Evolutionary conservation across 352 stramenopile species (phyloP).

Genomic region (Saprolegnia parasitica): DNA sequence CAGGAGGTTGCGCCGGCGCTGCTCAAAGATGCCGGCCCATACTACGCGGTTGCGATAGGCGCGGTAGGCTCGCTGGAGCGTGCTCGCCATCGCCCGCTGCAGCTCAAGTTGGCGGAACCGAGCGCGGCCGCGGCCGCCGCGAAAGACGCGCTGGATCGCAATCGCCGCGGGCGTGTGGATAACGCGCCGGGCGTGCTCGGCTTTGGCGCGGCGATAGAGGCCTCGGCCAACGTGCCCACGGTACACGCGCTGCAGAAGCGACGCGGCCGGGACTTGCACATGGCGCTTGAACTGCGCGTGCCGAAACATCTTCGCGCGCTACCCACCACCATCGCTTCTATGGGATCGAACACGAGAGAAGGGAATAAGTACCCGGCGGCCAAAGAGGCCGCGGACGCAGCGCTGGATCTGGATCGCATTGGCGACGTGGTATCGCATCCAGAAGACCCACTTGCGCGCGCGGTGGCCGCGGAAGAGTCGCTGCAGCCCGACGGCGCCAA

Average conservation of each 20-base stretch:
- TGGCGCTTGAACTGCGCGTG: slow-evolving; percentile 39
- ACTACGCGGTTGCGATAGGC: slow-evolving; percentile 41
- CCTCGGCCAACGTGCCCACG: slow-evolving; percentile 41
- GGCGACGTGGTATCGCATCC: slow-evolving; percentile 41
- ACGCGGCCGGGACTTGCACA: slow-evolving; percentile 44
- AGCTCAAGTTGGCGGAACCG: slow-evolving; percentile 35
- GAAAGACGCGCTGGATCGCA: slow-evolving; percentile 45
- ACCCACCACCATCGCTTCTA: not conserved
- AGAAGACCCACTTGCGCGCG: slow-evolving; percentile 39
- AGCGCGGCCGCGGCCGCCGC: slow-evolving; percentile 51
- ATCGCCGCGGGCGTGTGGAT: slow-evolving; percentile 51
- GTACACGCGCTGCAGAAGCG: slow-evolving; percentile 53
- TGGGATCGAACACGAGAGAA: too few relatives aligned
- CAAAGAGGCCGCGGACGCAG: slow-evolving; percentile 54
- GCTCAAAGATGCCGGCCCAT: slow-evolving; percentile 46
- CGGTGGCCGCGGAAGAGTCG: slow-evolving; percentile 52
- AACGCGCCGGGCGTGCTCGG: not conserved
- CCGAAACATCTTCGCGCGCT: slow-evolving; percentile 41
- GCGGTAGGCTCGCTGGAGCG: slow-evolving; percentile 55
- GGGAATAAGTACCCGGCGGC: slow-evolving; percentile 34
- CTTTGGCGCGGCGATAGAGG: slow-evolving; percentile 35
- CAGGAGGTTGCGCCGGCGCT: slow-evolving; percentile 48
- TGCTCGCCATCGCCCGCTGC: slow-evolving; percentile 33
- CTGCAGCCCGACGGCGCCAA: slow-evolving; percentile 39
- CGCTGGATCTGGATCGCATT: slow-evolving; percentile 50